phyloP scores from a whole-genome alignment of 257 asterid species.

The Parsonsia alboflavescens region DNA sequence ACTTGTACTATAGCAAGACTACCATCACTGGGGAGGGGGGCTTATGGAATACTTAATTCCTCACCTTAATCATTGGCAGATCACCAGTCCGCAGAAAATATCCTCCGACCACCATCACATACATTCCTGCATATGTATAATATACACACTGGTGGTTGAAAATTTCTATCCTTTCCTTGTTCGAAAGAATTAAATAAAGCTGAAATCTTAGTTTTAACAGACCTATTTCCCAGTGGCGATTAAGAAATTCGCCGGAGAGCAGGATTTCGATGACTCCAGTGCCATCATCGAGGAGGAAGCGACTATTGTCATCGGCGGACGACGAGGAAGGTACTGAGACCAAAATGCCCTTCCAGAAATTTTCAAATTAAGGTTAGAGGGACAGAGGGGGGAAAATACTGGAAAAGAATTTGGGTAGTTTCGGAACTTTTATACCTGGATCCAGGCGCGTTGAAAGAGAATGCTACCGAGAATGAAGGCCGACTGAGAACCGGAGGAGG shows the following conservation, averaged over 20 bases:
- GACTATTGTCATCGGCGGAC: slow-evolving; percentile 20
- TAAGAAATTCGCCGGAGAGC: slow-evolving; percentile 35
- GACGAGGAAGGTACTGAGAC: slow-evolving; percentile 39
- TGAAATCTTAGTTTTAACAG: background rate
- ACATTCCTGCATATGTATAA: slow-evolving; percentile 52
- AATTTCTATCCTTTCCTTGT: background rate
- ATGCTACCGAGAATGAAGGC: slow-evolving; percentile 63
- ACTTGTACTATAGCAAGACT: background rate
- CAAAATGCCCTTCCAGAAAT: slow-evolving; percentile 42
- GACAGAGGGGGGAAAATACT: background rate
- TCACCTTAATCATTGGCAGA: slow-evolving; percentile 59
- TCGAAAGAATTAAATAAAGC: background rate
- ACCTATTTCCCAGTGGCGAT: slow-evolving; percentile 58
- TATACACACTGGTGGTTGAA: background rate
- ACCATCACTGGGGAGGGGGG: too few species aligned
- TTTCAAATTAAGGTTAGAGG: slow-evolving; percentile 1
- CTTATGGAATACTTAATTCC: background rate
- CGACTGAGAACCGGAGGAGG: slow-evolving; percentile 28
- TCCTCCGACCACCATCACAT: slow-evolving; percentile 88
- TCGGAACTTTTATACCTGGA: slow-evolving; percentile 47
- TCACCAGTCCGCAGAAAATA: slow-evolving; percentile 35
- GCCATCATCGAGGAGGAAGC: slow-evolving; percentile 66
- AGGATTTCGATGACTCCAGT: slow-evolving; percentile 56
- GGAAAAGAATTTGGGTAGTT: background rate
- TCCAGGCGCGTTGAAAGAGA: slow-evolving; percentile 95